Base-by-base conservation (phyloP, 371 early-diverging fungal genomes). In the Apophysomyces sp. region DNA sequence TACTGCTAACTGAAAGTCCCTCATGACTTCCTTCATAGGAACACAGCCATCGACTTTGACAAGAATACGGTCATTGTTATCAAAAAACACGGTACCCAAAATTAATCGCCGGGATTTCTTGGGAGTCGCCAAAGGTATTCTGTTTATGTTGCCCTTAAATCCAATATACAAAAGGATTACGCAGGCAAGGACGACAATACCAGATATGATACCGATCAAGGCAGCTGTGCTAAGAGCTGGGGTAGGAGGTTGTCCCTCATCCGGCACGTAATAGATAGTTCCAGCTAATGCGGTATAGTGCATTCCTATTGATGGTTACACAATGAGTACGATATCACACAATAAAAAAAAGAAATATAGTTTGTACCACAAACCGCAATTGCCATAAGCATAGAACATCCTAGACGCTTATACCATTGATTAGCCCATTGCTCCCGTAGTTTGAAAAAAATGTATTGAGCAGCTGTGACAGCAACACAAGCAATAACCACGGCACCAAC, bases 401-500 rank as follows among this genome's bases (percentile, higher is more conserved):
- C 73, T 15, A 77, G 56, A 11, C 80, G 66, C 41, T 75, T 80
- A 57, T 80, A 80, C 80, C 80, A 80, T 41, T 72, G 71, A 28
- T 72, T 75, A 12, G 62, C 66, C 80, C 80, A 77, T 51, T 73
- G 62, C 28, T 77, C 77, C 4, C 80, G 69, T 40, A 80, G 54
- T 39, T 77, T 77, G 58, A 80, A 80, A 52, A 80, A 80, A 16
- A 80, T 75, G 24, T 55, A 68, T 8, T 77, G 58, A 8, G 80
- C 80, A 1, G 61, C 58, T 5, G 67, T 72, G 2, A 71, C 71
- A 15, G 77, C 77, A 9, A 34, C 58, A 32, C 69, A 62, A 13
- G 77, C 77, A 30, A 80, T 80, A 8, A 72, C 41, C 27, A 68
- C 36, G 12, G 80, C 75, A 36, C 74, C 77, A 12, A 63, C 62